phyloP scores from a whole-genome alignment of 352 stramenopile species.

The Plasmopara halstedii region DNA sequence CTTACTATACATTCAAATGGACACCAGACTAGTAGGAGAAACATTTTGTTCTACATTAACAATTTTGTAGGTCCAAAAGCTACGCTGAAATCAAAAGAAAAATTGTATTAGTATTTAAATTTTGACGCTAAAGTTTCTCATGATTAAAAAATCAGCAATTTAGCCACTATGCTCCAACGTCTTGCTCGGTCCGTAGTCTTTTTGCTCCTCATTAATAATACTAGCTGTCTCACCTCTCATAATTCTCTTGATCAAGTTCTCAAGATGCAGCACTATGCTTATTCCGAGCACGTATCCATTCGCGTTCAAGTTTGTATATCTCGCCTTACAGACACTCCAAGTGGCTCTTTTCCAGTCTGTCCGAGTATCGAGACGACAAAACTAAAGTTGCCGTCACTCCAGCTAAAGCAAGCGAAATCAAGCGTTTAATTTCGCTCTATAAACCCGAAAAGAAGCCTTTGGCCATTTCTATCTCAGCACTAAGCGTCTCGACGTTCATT shows the following conservation, averaged over 20 bases:
- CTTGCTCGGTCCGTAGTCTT: conserved; percentile 17
- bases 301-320: conserved; percentile 1
- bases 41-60: too few species aligned
- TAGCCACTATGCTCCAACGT: conserved; percentile 15
- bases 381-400: neutral
- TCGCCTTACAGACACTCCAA: conserved; percentile 1
- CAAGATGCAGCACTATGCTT: conserved; percentile 8
- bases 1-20: too few species aligned
- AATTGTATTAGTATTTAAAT: too few species aligned
- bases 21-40: too few species aligned
- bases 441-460: conserved; percentile 60
- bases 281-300: neutral
- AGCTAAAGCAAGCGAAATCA: conserved; percentile 22
- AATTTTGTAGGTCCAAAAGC: too few species aligned
- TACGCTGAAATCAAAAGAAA: too few species aligned
- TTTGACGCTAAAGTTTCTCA: too few species aligned
- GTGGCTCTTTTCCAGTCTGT: conserved; percentile 20
- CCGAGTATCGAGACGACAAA: conserved; percentile 9
- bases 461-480: conserved; percentile 48
- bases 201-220: neutral
- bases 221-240: neutral
- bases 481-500: conserved; percentile 61
- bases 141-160: neutral
- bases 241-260: conserved; percentile 5
- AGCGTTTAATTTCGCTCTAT: conserved; percentile 50